A percentile compares a stretch with the other conserved stretches of the same genome.
Conservation (phyloP, 805 yeast genomes). For the Ogataea thermomethanolica region DNA sequence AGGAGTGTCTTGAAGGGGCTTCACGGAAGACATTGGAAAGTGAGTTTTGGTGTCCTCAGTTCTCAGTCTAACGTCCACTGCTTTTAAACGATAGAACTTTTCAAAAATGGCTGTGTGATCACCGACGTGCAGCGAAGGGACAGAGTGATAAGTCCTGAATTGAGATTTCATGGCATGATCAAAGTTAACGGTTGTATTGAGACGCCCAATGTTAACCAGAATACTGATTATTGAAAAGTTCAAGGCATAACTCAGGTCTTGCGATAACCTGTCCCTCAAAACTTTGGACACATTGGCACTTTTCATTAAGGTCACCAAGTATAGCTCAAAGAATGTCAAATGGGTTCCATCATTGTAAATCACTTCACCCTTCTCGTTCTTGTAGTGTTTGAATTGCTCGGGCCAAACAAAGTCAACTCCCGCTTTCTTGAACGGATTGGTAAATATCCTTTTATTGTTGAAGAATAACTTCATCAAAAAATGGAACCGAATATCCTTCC, state of each 20-base stretch:
- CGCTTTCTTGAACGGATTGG: constrained; percentile 48
- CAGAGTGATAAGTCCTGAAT: constrained; percentile 87
- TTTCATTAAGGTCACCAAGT: constrained; percentile 76
- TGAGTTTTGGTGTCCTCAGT: constrained; percentile 27
- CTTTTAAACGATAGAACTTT: constrained; percentile 24
- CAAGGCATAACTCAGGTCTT: constrained; percentile 39
- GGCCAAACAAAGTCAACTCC: constrained; percentile 38
- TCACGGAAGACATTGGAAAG: constrained; percentile 45
- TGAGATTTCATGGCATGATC: constrained; percentile 95
- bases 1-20: constrained; percentile 92
- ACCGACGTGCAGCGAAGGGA: constrained; percentile 80
- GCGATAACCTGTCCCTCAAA: constrained; percentile 75
- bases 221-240: constrained; percentile 49
- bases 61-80: constrained; percentile 14
- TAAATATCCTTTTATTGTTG: constrained; percentile 63
- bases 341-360: constrained; percentile 36
- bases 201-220: constrained; percentile 85
- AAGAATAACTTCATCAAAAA: constrained; percentile 63
- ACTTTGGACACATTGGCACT: constrained; percentile 81
- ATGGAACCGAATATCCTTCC: constrained; percentile 82
- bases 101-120: constrained; percentile 37
- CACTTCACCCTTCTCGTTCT: constrained; percentile 24
- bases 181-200: constrained; percentile 92
- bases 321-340: constrained; percentile 78
- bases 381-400: constrained; percentile 26